Evolutionary conservation across 495 filamentous ascomycete genomes (phyloP), one percentile per base, ranked within the genome.

Genomic region (Antarctomyces pellizariae): DNA sequence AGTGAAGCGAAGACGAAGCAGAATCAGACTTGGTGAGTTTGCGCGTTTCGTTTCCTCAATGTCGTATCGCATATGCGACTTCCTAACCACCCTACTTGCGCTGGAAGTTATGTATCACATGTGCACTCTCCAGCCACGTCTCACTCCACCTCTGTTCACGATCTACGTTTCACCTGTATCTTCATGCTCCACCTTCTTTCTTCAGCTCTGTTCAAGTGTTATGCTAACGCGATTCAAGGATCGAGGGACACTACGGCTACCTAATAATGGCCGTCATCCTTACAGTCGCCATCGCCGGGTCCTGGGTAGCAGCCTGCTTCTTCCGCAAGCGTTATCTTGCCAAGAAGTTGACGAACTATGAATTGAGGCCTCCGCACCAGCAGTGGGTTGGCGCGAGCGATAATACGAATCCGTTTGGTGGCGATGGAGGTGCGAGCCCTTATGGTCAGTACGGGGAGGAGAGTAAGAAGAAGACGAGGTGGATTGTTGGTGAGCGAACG

Each of bases 201-300:
- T n/a, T n/a, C n/a, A n/a, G n/a, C n/a, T n/a, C n/a, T n/a, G n/a
- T n/a, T n/a, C n/a, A n/a, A n/a, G n/a, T n/a, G n/a, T n/a, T n/a
- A n/a, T n/a, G n/a, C n/a, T n/a, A n/a, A n/a, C n/a, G 12, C 18
- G 5, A 9, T 12, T 19, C 2, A 35, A 65, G 60, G 61, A 31
- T 63, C 16, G 46, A 46, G 2, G 47, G 30, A 2, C 61, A 65
- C 38, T 58, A 49, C 37, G 48, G 56, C 46, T 65, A 57, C 57
- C 54, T 65, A n/a, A 51, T 64, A 28, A 59, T 64, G 43, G 45
- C 63, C 16, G 50, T 64, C 26, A 42, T 64, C 29, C 43, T 65
- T 23, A 46, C 61, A 8, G 48, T 65, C 15, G 56, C 44, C 25
- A 54, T 65, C 16, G 38, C 46, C 12, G 58, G 47, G 22, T 57